Evolutionary conservation across 2,329 filamentous ascomycete genomes (phyloP).

Genomic region (Falciphora oryzae): DNA sequence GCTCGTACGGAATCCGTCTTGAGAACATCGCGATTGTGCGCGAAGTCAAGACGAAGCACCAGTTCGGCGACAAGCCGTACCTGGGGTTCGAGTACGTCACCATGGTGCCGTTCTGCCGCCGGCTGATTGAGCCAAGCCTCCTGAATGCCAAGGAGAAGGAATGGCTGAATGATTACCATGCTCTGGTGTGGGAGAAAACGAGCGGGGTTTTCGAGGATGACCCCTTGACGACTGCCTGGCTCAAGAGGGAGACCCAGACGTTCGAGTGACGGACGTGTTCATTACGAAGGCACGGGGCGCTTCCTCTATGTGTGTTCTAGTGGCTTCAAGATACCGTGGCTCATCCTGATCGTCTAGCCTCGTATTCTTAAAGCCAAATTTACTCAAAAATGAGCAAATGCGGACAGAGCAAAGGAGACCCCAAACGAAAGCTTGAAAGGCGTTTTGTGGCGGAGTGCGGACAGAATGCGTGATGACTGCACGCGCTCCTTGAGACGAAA

Average conservation of each 20-base stretch:
- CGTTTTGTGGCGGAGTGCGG: constrained; percentile 49
- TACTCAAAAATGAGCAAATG: constrained; percentile 45
- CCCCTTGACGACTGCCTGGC: constrained; percentile 67
- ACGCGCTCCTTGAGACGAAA: constrained; percentile 32
- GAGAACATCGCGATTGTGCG: constrained; percentile 92
- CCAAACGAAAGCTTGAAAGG: constrained; percentile 66
- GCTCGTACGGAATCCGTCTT: constrained; percentile 88
- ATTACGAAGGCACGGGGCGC: neutral
- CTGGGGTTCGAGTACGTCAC: constrained; percentile 96
- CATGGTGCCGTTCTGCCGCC: constrained; percentile 91
- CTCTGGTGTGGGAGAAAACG: constrained; percentile 77
- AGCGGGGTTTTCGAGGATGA: constrained; percentile 69
- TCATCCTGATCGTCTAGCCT: neutral
- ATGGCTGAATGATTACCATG: constrained; percentile 85
- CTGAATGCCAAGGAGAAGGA: constrained; percentile 68
- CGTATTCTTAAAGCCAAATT: constrained; percentile 10
- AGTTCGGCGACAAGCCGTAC: constrained; percentile 91
- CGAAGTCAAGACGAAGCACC: constrained; percentile 79
- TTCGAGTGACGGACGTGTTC: constrained; percentile 24
- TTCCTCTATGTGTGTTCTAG: neutral
- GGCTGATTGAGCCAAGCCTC: constrained; percentile 70
- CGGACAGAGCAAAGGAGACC: constrained; percentile 66
- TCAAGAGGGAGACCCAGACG: constrained; percentile 77
- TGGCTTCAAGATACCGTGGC: neutral
- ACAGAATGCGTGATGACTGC: constrained; percentile 35